Evolutionary conservation across 2,329 filamentous ascomycete species (phyloP).

Genomic region (Pseudocercospora musae): DNA sequence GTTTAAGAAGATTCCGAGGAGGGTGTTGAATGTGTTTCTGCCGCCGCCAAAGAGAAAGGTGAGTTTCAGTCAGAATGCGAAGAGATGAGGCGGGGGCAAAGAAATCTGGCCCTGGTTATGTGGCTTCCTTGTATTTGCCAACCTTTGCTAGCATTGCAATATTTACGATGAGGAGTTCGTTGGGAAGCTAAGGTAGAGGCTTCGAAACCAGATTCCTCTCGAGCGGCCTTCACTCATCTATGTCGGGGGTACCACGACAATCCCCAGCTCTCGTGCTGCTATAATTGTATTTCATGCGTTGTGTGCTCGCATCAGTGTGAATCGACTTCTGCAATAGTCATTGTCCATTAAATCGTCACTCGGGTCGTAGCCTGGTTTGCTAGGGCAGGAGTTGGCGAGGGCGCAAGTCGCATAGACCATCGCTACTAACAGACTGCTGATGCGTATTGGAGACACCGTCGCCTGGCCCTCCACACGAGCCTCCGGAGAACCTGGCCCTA

Average conservation of each 20-base stretch:
- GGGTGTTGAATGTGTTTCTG: slow-evolving; percentile 61
- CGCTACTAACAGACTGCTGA: no score
- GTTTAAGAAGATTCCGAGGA: slow-evolving; percentile 57
- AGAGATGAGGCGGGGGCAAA: not conserved
- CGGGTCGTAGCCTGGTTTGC: slow-evolving; percentile 43
- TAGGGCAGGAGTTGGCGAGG: slow-evolving; percentile 49
- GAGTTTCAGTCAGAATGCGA: not conserved
- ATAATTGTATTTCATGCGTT: slow-evolving; percentile 15
- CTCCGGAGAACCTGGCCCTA: no score
- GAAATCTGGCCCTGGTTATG: not conserved
- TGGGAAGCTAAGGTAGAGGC: no score
- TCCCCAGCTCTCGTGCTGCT: not conserved
- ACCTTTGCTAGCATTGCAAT: not conserved
- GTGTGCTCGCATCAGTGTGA: slow-evolving; percentile 1
- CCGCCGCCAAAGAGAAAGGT: slow-evolving; percentile 50
- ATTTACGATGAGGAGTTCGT: not conserved
- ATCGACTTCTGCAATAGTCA: slow-evolving; percentile 7
- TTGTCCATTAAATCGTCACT: slow-evolving; percentile 54
- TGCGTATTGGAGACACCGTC: slow-evolving; percentile 42
- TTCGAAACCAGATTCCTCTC: no score
- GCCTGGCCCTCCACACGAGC: slow-evolving; percentile 38
- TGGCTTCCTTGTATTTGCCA: not conserved
- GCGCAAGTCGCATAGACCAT: no score
- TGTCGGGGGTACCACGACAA: no score
- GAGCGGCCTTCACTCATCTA: no score